Evolutionary conservation across 805 yeast species (phyloP).

Genomic region (Starmera pachycereana): DNA sequence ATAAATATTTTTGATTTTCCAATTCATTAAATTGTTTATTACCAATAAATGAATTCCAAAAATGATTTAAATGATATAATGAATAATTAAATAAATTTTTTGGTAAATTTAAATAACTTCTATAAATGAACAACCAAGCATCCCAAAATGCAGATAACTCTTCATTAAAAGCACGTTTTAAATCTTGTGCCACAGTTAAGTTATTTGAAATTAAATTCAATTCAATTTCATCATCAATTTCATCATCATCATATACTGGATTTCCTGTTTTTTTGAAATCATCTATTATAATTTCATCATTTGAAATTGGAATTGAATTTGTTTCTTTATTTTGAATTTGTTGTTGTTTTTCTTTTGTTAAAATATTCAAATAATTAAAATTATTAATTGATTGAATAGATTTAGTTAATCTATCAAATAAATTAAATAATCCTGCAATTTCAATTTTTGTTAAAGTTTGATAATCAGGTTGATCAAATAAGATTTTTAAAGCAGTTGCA

Average conservation of each 20-base stretch:
- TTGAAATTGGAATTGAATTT: not conserved
- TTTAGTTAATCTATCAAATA: conserved; percentile 86
- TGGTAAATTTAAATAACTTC: conserved; percentile 66
- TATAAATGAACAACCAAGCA: conserved; percentile 55
- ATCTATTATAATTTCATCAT: not conserved
- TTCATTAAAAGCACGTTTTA: conserved; percentile 34
- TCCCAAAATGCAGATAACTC: conserved; percentile 43
- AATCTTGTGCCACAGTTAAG: conserved; percentile 1
- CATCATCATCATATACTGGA: conserved; percentile 1
- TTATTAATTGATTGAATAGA: conserved; percentile 65
- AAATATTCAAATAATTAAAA: conserved; percentile 47
- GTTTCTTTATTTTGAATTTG: conserved; percentile 5
- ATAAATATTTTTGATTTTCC: conserved; percentile 13
- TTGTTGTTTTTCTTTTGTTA: conserved; percentile 5
- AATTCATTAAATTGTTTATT: conserved; percentile 19
- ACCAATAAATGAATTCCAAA: conserved; percentile 78
- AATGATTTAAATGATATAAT: conserved; percentile 37
- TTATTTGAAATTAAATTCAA: conserved; percentile 1
- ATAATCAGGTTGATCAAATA: conserved; percentile 57
- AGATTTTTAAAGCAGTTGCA: conserved; percentile 87
- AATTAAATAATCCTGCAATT: conserved; percentile 81
- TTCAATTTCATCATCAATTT: not conserved
- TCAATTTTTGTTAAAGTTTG: conserved; percentile 67
- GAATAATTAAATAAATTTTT: conserved; percentile 40
- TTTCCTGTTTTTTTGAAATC: not conserved